Evolutionary conservation across 176 grass and related monocot species (phyloP).

Genomic region (Musa schizocarpa): DNA sequence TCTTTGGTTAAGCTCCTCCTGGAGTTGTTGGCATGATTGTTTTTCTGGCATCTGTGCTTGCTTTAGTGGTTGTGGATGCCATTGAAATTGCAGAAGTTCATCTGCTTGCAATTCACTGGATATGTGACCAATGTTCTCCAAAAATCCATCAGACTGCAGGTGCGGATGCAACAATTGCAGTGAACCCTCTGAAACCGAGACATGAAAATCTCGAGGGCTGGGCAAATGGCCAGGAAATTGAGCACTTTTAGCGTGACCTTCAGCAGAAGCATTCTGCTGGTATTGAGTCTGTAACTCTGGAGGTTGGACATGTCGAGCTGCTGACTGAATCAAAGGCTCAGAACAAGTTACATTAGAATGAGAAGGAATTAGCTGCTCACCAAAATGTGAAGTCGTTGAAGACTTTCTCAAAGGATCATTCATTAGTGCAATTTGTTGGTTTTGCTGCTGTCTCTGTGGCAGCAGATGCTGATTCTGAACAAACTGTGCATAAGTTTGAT

Average conservation of each 20-base stretch:
- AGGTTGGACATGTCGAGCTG: constrained; percentile 4
- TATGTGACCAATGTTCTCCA: not conserved
- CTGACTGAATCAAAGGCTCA: not conserved
- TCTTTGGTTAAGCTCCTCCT: constrained; percentile 61
- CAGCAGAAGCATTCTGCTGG: constrained; percentile 1
- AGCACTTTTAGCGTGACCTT: constrained; percentile 2
- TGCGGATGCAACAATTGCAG: not conserved
- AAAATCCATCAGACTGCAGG: not conserved
- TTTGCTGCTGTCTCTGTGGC: not conserved
- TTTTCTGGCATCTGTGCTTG: constrained; percentile 43
- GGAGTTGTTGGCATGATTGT: constrained; percentile 45
- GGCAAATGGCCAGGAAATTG: not conserved
- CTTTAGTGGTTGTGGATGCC: constrained; percentile 43
- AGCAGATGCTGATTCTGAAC: constrained; percentile 34
- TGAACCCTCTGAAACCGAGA: not conserved
- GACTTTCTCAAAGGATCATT: not conserved
- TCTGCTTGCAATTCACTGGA: constrained; percentile 3
- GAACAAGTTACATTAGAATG: not conserved
- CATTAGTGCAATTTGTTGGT: not conserved
- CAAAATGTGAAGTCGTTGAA: not conserved
- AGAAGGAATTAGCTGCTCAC: not conserved
- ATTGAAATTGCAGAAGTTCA: constrained; percentile 39
- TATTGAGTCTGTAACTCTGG: constrained; percentile 7
- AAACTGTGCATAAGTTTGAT: constrained; percentile 46
- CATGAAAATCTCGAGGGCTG: constrained; percentile 1